Evolutionary conservation across 2,329 filamentous ascomycete species (phyloP), one percentile per base, ranked within the genome.

Genomic region (Chalara sp.): DNA sequence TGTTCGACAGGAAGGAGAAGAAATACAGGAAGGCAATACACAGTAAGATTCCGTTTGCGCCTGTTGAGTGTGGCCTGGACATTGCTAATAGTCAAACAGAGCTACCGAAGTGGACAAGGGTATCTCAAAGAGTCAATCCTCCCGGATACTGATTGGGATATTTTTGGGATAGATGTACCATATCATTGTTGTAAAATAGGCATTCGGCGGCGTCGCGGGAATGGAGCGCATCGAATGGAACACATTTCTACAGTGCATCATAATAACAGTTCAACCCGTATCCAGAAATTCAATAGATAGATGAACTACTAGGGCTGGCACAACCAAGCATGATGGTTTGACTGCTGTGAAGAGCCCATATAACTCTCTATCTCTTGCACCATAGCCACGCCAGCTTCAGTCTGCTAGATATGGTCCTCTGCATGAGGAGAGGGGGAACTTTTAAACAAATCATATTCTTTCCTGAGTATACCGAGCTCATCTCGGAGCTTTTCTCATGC

Each of bases 1-100:
- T 99, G 64, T 99, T 97, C 71, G 92, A 96, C 71, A 84, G 91
- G 62, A 96, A 97, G 72, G 90, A 87, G 68, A 95, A 91, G 82
- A 84, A 81, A 63, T 99, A 97, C 70, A 79, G 93, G 67, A 99
- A 99, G 81, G 89, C 90, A 50, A 91, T 99, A 69, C 92, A 97
- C 73, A 97, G 91, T 96, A 79, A 63, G 89, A 21, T 21, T 21
- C 55, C 46, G 29, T 30, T 41, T 32, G 42, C 13, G 39, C 48
- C 52, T 56, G 1, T 8, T 13, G 28, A 46, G 13, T 35, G 4
- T 32, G 31, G 4, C 29, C 6, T 13, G 37, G n/a, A 5, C 12
- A 5, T 44, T 48, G 7, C 51, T 61, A 42, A 54, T 50, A 30
- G 32, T 53, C 40, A 47, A 58, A 47, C 62, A 91, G 87, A 90